A percentile compares a stretch with the other conserved stretches of the same genome.
Conservation (phyloP, 306 rosid genomes). For the Canavalia ensiformis region DNA sequence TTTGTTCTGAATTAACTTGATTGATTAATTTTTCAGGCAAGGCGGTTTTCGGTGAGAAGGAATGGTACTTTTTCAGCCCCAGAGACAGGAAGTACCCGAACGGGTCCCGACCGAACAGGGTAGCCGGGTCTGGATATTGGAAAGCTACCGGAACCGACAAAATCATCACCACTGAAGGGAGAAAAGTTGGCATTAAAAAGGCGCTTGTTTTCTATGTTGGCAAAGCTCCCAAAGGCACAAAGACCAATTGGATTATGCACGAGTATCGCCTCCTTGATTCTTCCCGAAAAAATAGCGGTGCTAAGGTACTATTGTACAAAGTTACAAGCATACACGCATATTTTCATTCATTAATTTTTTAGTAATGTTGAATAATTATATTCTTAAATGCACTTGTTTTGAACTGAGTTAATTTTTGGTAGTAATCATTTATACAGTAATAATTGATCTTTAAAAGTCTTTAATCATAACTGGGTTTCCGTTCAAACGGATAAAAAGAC, state of each 20-base stretch:
- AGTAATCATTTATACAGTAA: too few species aligned
- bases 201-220: conserved; percentile 92
- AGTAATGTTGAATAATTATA: too few species aligned
- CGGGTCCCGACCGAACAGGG: conserved; percentile 93
- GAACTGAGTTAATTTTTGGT: too few species aligned
- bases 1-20: neutral
- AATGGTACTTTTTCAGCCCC: conserved; percentile 96
- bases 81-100: conserved; percentile 93
- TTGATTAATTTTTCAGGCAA: conserved; percentile 61
- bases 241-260: conserved; percentile 98
- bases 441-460: too few species aligned
- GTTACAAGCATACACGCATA: too few species aligned
- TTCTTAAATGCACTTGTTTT: too few species aligned
- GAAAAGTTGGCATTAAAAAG: conserved; percentile 89
- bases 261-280: conserved; percentile 87
- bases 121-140: conserved; percentile 98
- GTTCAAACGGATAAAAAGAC: too few species aligned
- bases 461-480: too few species aligned
- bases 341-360: too few species aligned
- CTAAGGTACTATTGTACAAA: conserved; percentile 56
- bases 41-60: conserved; percentile 92
- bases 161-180: conserved; percentile 75
- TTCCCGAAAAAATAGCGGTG: conserved; percentile 67
- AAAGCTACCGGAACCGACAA: conserved; percentile 98
- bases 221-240: conserved; percentile 93